Base-by-base conservation (phyloP, 169 alveolate species). In the Plasmodium coatneyi region DNA sequence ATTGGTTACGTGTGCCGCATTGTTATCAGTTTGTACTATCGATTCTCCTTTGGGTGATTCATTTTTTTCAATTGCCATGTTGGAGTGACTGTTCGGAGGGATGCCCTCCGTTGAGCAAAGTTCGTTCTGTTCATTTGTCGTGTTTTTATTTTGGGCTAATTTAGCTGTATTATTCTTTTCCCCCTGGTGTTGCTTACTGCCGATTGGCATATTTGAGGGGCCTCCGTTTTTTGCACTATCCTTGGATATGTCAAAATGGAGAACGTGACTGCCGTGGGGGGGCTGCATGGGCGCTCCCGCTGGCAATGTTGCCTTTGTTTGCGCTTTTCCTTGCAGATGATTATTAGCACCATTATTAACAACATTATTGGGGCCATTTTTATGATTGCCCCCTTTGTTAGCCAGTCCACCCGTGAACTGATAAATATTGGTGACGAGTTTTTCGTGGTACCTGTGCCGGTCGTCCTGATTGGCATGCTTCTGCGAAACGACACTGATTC, bases 401-500 rank as follows among this genome's bases (percentile, higher is more conserved):
- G 92, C 28, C 0, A 4, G n/a, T n/a, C 92, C 92, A 10, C 92
- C 82, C 5, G 92, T 84, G 60, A 84, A 84, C 66, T 84, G 83
- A 84, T 84, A 84, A 72, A 84, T 41, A 71, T 76, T 84, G 28
- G 92, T 84, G 22, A 46, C 22, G 16, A 84, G 32, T 34, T 72
- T 84, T 72, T 72, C 84, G 54, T 71, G 92, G 78, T 84, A 84
- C 22, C 32, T 74, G 78, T 84, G 92, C n/a, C 52, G 74, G 78
- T 84, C 92, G 41, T 84, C 52, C 28, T 28, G 30, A 4, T 52
- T 7, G 3, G 16, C 14, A 84, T 84, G 49, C 60, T 84, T 84
- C n/a, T 22, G 56, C 41, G 82, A 22, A 19, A 60, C 25, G 25
- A 9, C 74, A 19, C 74, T 60, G 32, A n/a, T 60, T 25, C 34